Base-by-base conservation (phyloP, 345 rosid species). In the Rhizophora mangle region DNA sequence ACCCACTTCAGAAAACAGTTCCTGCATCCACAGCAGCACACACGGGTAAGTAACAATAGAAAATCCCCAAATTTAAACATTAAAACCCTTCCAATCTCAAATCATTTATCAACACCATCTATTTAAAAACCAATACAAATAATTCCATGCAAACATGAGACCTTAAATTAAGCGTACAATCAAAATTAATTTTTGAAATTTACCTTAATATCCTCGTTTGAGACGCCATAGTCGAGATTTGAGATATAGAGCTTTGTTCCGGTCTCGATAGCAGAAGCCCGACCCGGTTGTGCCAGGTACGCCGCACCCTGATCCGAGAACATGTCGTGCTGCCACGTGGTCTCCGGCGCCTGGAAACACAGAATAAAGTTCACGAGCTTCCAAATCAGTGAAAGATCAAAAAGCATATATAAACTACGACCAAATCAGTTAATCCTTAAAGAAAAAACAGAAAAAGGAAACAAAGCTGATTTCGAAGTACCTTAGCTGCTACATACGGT, bases 201-300 rank as follows among this genome's bases (percentile, higher is more conserved):
- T 5, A 91, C 98, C 97, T 95, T 95, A 53, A 95, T 75, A 70
- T 95, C 99, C 71, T 95, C 97, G 78, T 92, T 92, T 37, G 97
- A 89, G 65, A 95, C 99, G 0, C 99, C 99, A 63, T 88, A 95
- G 24, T 95, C 96, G 68, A 95, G 75, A 82, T 95, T 95, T 2
- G 99, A 95, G 5, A 95, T 80, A 76, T 89, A 91, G 46, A 95
- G 96, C 91, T 95, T 95, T 37, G 97, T 90, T 55, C 99, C 99
- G 2, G 98, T 94, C 80, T 90, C 97, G 31, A 95, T 84, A 30
- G 85, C 85, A 2, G 96, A 73, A 27, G 86, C 76, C 54, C 91
- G 87, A 64, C 78, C 91, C 1, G 81, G 79, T 69, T 85, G 89
- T 47, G 82, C 78, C 37, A 68, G 61, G 71, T 76, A 80, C 65